These are phyloP conservation scores for Striga hermonthica DNA, from an alignment of 305 asterid species.

Conservation along the genomic window DNA sequence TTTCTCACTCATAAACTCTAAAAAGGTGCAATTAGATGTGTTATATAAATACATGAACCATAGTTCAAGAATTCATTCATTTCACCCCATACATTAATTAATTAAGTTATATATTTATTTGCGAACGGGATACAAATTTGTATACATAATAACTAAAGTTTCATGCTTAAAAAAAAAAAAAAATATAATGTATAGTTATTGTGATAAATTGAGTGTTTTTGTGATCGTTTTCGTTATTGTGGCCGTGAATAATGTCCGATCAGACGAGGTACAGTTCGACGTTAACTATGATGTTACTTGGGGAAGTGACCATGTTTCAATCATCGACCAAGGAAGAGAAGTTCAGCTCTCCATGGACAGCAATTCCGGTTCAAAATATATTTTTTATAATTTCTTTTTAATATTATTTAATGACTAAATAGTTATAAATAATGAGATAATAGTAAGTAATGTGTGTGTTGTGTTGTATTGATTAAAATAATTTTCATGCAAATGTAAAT, in stretches of 20 bases:
- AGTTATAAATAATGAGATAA: too few species aligned
- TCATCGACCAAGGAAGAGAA: slow-evolving; percentile 42
- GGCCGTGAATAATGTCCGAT: background rate
- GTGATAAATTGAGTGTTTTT: slow-evolving; percentile 21
- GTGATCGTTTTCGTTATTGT: background rate
- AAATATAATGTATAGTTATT: slow-evolving; percentile 34
- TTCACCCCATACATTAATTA: background rate
- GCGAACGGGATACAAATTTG: background rate
- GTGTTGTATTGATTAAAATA: background rate
- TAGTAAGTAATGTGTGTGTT: too few species aligned
- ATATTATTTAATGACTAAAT: background rate
- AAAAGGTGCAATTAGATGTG: slow-evolving; percentile 3
- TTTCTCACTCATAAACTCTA: slow-evolving; percentile 20
- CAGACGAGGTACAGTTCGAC: slow-evolving; percentile 34
- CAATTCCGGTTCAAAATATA: slow-evolving; percentile 38
- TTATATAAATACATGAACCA: background rate
- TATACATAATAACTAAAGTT: slow-evolving; percentile 5
- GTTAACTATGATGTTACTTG: slow-evolving; percentile 41
- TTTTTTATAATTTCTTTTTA: background rate
- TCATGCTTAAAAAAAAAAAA: slow-evolving; percentile 3
- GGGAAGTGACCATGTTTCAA: slow-evolving; percentile 43
- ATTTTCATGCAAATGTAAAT: background rate
- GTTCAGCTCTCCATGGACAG: slow-evolving; percentile 53
- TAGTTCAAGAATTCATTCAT: background rate
- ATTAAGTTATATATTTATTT: background rate